A percentile compares a stretch with the other conserved stretches of the same genome.
These are phyloP conservation scores for Podaxis rugospora DNA, from an alignment of 768 basidiomycete genomes.

Conservation along the genomic window DNA sequence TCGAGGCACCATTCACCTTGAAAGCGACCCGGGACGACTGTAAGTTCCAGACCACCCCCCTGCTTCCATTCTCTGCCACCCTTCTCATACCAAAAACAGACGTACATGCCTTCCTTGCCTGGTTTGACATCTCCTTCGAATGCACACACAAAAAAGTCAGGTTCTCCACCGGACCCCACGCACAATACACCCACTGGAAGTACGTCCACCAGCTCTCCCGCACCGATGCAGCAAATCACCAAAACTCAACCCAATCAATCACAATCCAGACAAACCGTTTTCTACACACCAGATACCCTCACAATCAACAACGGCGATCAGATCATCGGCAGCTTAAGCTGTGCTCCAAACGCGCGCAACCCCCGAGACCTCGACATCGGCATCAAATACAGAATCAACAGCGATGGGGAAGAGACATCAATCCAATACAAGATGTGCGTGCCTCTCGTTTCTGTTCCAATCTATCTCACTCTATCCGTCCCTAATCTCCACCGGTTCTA, in stretches of 20 bases:
- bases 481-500: constrained; percentile 7
- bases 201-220: constrained; percentile 34
- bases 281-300: constrained; percentile 85
- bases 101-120: constrained; percentile 95
- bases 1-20: constrained; percentile 75
- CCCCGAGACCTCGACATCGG: constrained; percentile 93
- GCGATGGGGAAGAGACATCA: constrained; percentile 25
- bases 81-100: constrained; percentile 41
- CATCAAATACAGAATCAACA: constrained; percentile 59
- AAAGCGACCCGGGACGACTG: constrained; percentile 88
- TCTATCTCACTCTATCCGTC: constrained; percentile 16
- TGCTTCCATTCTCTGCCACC: neutral
- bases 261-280: constrained; percentile 83
- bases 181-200: constrained; percentile 97
- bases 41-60: constrained; percentile 32
- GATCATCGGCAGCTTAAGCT: constrained; percentile 68
- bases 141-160: constrained; percentile 93
- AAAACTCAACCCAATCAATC: neutral
- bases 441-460: constrained; percentile 14
- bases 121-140: constrained; percentile 97
- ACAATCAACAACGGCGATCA: constrained; percentile 66
- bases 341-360: constrained; percentile 89
- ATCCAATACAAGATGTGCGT: constrained; percentile 89
- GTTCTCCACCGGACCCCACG: constrained; percentile 97
- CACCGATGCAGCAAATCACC: neutral